phyloP scores from a whole-genome alignment of 2,329 filamentous ascomycete genomes.

The Periglandula ipomoeae region DNA sequence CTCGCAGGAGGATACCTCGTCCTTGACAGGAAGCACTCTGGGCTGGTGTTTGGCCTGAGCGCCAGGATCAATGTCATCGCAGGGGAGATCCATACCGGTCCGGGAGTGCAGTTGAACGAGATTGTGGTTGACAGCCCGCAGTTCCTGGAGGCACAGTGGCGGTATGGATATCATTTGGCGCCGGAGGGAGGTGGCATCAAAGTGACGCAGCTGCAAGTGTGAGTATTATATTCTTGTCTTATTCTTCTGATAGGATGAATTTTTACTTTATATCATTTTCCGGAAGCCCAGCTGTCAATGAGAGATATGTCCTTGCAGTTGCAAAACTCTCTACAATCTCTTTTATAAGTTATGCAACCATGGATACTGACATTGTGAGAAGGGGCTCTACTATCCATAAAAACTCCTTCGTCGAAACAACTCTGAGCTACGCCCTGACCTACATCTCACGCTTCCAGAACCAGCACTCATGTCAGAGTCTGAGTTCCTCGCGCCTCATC shows the following conservation, averaged over 20 bases:
- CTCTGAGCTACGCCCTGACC: conserved; percentile 76
- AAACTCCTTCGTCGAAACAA: conserved; percentile 90
- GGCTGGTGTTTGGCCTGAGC: conserved; percentile 58
- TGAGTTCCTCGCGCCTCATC: conserved; percentile 64
- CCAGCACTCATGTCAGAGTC: conserved; percentile 33
- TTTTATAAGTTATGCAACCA: not conserved
- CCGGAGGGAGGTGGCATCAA: conserved; percentile 69
- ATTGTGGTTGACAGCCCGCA: conserved; percentile 88
- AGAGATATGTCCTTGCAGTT: no score
- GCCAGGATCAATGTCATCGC: conserved; percentile 59
- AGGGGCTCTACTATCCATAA: conserved; percentile 36
- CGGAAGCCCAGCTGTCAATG: no score
- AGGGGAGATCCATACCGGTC: conserved; percentile 45
- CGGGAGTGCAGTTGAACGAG: conserved; percentile 56
- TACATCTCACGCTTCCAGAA: conserved; percentile 52
- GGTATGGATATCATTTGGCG: conserved; percentile 67
- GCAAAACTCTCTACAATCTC: no score
- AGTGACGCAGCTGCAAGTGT: conserved; percentile 72
- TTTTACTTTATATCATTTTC: no score
- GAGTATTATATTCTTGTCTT: conserved; percentile 30
- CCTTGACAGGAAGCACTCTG: conserved; percentile 78
- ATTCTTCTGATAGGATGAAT: no score
- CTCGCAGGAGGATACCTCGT: conserved; percentile 93
- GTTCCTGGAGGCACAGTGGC: conserved; percentile 80
- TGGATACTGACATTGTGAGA: not conserved